Percentiles rank a stretch among this genome's conserved stretches.
Conservation (phyloP, 2,329 filamentous ascomycete species). For the Venturia effusa region DNA sequence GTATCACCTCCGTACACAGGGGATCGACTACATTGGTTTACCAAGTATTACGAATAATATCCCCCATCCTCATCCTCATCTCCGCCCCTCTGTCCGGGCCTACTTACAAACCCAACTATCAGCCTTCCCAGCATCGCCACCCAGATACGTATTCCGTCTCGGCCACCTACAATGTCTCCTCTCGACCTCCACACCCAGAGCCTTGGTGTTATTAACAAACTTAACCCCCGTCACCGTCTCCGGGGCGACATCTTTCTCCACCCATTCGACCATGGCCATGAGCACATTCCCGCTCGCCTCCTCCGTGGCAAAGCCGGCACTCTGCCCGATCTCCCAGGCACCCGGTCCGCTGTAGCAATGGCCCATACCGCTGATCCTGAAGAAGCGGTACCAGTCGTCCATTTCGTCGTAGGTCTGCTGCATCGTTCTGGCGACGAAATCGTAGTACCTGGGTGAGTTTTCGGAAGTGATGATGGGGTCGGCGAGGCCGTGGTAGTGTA, state of each 20-base stretch:
- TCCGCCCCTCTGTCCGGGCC: no score
- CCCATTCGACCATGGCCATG: slow-evolving; percentile 6
- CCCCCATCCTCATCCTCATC: not conserved
- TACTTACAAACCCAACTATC: slow-evolving; percentile 5
- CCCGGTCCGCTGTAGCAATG: slow-evolving; percentile 5
- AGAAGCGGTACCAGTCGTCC: slow-evolving; percentile 8
- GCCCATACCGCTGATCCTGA: slow-evolving; percentile 6
- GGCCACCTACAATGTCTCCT: slow-evolving; percentile 28
- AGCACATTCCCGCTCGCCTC: slow-evolving; percentile 8
- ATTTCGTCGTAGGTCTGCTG: not conserved
- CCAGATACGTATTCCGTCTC: slow-evolving; percentile 23
- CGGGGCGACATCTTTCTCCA: slow-evolving; percentile 6
- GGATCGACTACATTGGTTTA: no score
- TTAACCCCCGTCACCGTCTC: slow-evolving; percentile 13
- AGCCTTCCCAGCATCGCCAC: slow-evolving; percentile 20
- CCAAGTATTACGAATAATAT: not conserved
- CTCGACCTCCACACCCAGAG: slow-evolving; percentile 21
- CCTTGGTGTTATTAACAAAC: slow-evolving; percentile 18
- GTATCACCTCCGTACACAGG: no score
- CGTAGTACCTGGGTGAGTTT: slow-evolving; percentile 5
- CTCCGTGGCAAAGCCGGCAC: not conserved
- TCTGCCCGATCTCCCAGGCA: slow-evolving; percentile 6
- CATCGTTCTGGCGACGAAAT: not conserved
- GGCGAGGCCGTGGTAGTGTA: slow-evolving; percentile 3
- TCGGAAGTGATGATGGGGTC: not conserved